phyloP scores from a whole-genome alignment of 495 filamentous ascomycete genomes.

The Tuber indicum region DNA sequence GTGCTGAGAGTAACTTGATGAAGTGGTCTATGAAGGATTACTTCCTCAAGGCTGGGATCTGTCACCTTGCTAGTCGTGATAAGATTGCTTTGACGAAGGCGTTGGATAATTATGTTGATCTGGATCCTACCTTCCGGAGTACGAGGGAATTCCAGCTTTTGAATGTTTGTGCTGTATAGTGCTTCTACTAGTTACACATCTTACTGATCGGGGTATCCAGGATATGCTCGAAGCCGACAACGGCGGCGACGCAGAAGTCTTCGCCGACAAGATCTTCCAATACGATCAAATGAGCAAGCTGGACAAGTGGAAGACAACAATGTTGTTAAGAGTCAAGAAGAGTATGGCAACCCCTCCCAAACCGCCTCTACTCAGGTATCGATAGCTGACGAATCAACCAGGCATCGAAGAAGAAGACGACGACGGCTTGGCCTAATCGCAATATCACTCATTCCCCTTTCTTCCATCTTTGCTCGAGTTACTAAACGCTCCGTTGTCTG shows the following conservation, averaged over 20 bases:
- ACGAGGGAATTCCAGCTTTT: conserved; percentile 75
- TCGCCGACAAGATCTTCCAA: conserved; percentile 76
- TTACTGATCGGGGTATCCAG: conserved; percentile 15
- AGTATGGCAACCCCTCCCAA: conserved; percentile 14
- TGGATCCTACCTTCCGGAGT: conserved; percentile 67
- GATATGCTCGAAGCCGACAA: conserved; percentile 68
- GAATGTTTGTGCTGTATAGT: conserved; percentile 29
- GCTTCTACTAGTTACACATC: not conserved
- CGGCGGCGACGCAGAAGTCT: conserved; percentile 66
- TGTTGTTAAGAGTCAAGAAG: conserved; percentile 74
- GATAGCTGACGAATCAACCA: conserved; percentile 8
- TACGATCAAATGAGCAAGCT: conserved; percentile 85
- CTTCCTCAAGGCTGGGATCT: conserved; percentile 83
- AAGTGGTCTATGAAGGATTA: conserved; percentile 89
- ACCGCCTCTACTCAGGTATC: not conserved
- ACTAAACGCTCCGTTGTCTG: not conserved
- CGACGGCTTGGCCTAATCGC: conserved; percentile 26
- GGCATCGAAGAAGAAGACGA: conserved; percentile 18
- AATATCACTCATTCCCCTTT: not conserved
- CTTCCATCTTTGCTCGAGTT: not conserved
- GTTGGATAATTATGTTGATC: conserved; percentile 70
- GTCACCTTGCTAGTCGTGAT: conserved; percentile 68
- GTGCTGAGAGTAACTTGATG: conserved; percentile 74
- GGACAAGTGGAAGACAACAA: conserved; percentile 91
- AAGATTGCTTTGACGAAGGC: conserved; percentile 68